Percentiles rank a stretch among this genome's conserved stretches.
These are phyloP conservation scores for Dictyostelium intermedium DNA, from an alignment of 78 protist species.

Conservation along the genomic window DNA sequence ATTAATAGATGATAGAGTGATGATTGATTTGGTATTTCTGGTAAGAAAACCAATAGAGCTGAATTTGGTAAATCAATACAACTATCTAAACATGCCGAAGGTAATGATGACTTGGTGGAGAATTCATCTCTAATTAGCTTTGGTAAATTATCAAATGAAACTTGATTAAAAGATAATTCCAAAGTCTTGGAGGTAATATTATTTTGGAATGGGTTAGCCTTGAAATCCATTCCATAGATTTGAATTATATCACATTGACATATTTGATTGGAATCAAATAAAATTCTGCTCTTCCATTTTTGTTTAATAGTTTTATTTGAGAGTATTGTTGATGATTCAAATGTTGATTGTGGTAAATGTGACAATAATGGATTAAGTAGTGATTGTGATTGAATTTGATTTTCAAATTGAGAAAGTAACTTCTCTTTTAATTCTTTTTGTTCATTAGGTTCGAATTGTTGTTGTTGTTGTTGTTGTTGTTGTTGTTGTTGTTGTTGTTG, in stretches of 20 bases:
- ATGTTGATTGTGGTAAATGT: neutral
- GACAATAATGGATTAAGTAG: neutral
- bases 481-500: neutral
- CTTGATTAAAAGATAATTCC: neutral
- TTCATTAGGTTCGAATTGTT: neutral
- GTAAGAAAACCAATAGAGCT: neutral
- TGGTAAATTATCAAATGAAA: neutral
- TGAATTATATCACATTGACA: neutral
- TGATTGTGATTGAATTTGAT: neutral
- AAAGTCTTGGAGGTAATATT: neutral
- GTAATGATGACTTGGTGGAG: neutral
- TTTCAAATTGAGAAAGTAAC: neutral
- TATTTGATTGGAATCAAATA: neutral
- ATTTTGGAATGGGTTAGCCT: neutral
- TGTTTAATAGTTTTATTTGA: neutral
- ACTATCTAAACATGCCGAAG: neutral
- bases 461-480: neutral
- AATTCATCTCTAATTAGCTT: neutral
- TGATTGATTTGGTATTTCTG: slow-evolving; percentile 14
- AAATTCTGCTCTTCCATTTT: neutral
- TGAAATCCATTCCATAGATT: neutral
- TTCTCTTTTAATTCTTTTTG: neutral
- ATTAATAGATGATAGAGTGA: slow-evolving; percentile 23
- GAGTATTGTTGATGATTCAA: neutral
- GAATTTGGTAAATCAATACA: neutral